A percentile compares a stretch with the other conserved stretches of the same genome.
Conservation (phyloP, 257 asterid genomes). For the Vinca minor region DNA sequence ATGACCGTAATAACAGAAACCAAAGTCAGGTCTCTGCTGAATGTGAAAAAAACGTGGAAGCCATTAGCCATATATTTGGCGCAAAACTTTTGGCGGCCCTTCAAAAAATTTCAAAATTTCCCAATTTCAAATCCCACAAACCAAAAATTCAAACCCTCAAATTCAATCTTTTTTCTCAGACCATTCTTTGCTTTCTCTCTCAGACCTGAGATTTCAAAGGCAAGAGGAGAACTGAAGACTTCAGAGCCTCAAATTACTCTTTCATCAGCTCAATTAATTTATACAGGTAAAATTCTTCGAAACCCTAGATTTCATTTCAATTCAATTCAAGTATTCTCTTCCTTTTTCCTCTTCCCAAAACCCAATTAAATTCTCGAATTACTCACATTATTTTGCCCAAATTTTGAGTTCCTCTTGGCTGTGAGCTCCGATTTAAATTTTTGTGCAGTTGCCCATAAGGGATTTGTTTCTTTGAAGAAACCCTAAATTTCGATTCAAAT, state of each 20-base stretch:
- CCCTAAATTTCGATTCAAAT: no score
- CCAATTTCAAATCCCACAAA: no score
- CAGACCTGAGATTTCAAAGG: slow-evolving; percentile 2
- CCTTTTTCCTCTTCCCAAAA: not conserved
- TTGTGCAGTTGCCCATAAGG: slow-evolving; percentile 11
- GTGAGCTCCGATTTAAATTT: slow-evolving; percentile 9
- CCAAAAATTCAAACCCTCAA: slow-evolving; percentile 22
- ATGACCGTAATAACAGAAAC: no score
- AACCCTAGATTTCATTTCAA: slow-evolving; percentile 28
- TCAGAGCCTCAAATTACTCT: not conserved
- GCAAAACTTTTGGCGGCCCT: slow-evolving; percentile 51
- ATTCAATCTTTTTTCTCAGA: no score
- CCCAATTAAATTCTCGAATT: not conserved
- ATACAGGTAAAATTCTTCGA: slow-evolving; percentile 18
- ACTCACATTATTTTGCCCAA: no score
- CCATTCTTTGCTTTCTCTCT: no score
- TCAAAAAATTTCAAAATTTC: slow-evolving; percentile 25
- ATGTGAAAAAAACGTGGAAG: no score
- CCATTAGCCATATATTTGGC: no score
- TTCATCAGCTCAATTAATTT: slow-evolving; percentile 20
- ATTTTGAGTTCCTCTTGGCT: slow-evolving; percentile 1
- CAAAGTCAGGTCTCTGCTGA: no score
- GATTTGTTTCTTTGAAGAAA: slow-evolving; percentile 19
- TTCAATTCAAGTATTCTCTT: slow-evolving; percentile 5
- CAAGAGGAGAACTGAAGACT: slow-evolving; percentile 9